phyloP scores from a whole-genome alignment of 1,284 basidiomycete species.

The Naganishia liquefaciens region DNA sequence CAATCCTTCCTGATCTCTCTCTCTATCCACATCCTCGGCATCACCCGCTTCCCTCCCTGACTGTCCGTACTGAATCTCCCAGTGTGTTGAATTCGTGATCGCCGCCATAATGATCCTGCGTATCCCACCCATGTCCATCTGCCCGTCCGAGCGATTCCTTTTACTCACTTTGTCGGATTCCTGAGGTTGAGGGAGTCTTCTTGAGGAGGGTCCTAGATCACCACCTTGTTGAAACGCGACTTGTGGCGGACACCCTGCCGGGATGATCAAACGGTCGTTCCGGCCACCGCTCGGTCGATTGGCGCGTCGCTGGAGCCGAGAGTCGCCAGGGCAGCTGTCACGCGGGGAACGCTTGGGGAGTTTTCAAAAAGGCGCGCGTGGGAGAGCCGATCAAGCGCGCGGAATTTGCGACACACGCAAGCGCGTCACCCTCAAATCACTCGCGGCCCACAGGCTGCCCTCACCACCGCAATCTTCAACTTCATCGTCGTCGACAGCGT shows the following conservation, averaged over 20 bases:
- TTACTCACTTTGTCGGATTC: conserved; percentile 30
- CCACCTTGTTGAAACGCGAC: conserved; percentile 7
- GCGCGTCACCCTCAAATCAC: not conserved
- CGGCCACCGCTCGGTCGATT: not conserved
- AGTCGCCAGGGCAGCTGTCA: not conserved
- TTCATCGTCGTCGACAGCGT: not conserved
- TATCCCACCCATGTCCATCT: conserved; percentile 4
- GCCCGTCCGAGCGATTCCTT: not conserved
- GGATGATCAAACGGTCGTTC: conserved; percentile 1
- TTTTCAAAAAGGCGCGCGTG: not conserved
- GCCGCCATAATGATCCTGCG: not conserved
- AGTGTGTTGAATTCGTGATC: not conserved
- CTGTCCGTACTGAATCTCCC: too few relatives aligned
- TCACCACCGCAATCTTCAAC: conserved; percentile 21
- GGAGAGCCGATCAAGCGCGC: not conserved
- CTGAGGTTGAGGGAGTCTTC: conserved; percentile 29
- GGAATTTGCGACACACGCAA: not conserved
- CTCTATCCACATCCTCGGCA: not conserved
- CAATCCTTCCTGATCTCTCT: not conserved
- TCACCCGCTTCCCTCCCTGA: not conserved
- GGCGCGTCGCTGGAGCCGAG: not conserved
- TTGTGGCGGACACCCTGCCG: conserved; percentile 2
- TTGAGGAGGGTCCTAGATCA: conserved; percentile 13
- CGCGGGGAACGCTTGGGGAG: not conserved
- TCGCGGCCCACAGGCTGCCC: not conserved